Evolutionary conservation across 2,329 filamentous ascomycete species (phyloP), one percentile per base, ranked within the genome.

Genomic region (Scytalidium lignicola): DNA sequence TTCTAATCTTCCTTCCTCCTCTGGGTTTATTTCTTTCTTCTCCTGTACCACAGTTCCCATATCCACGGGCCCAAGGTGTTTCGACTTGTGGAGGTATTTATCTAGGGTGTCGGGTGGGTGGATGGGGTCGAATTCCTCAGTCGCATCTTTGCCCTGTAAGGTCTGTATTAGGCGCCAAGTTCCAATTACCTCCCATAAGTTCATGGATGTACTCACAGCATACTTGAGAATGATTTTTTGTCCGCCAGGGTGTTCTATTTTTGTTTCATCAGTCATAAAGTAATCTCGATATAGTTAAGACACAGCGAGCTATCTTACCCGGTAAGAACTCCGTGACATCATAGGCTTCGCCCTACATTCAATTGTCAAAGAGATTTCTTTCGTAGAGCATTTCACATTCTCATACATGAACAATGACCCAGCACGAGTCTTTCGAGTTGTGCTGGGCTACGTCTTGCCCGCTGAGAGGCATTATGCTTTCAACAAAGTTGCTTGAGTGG

Each of bases 191-290:
- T 7, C n/a, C 7, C 39, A 41, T 20, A 41, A 7, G 50, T 20
- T 32, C 2, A 42, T n/a, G n/a, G n/a, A 21, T 39, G 50, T 7
- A 58, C 75, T 54, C 65, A 80, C 79, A 23, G 91, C 91, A 71
- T 96, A 96, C 73, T 96, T 96, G 56, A 99, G 79, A 62, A 99
- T 97, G 67, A 97, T 95, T 65, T 92, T 93, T 57, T 83, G 78
- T 32, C 89, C 91, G 53, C 91, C 91, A 20, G 91, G 91, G 64
- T 96, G 90, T 67, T 95, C 89, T n/a, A n/a, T n/a, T n/a, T n/a
- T n/a, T n/a, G n/a, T n/a, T n/a, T n/a, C n/a, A n/a, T n/a, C n/a
- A n/a, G n/a, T n/a, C n/a, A n/a, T n/a, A n/a, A n/a, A n/a, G n/a
- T n/a, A n/a, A n/a, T n/a, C n/a, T n/a, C n/a, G n/a, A n/a, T n/a